phyloP scores from a whole-genome alignment of 441 rosid genomes.

The Populus hybrid region DNA sequence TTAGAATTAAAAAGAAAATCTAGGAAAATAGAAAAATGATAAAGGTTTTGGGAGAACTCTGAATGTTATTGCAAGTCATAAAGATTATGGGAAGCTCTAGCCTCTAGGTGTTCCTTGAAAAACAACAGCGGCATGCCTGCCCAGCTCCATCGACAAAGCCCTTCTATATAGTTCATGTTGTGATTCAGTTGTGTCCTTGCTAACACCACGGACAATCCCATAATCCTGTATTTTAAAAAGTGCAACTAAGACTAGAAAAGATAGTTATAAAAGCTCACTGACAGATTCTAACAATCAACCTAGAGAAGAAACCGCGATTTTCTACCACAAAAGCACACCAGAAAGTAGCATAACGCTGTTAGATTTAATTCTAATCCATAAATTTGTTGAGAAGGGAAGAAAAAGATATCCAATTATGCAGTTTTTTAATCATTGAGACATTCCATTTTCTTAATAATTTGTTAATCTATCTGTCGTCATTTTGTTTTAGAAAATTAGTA shows the following conservation, averaged over 20 bases:
- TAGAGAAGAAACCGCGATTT: not conserved
- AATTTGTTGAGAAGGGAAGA: not conserved
- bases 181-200: slow-evolving; percentile 52
- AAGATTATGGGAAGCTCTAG: slow-evolving; percentile 23
- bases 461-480: not conserved
- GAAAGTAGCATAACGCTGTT: not conserved
- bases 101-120: slow-evolving; percentile 87
- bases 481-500: not conserved
- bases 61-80: no score
- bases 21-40: no score
- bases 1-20: no score
- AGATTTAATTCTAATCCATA: not conserved
- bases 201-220: slow-evolving; percentile 72
- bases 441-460: not conserved
- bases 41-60: no score
- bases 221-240: slow-evolving; percentile 52
- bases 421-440: no score
- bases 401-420: not conserved
- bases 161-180: slow-evolving; percentile 55
- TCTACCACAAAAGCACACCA: not conserved
- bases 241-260: slow-evolving; percentile 9
- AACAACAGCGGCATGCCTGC: slow-evolving; percentile 90
- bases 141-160: slow-evolving; percentile 74
- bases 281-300: not conserved
- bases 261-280: not conserved